Percentiles rank a stretch among this genome's conserved stretches.
Conservation (phyloP, 306 rosid species). For the Rubus idaeus region DNA sequence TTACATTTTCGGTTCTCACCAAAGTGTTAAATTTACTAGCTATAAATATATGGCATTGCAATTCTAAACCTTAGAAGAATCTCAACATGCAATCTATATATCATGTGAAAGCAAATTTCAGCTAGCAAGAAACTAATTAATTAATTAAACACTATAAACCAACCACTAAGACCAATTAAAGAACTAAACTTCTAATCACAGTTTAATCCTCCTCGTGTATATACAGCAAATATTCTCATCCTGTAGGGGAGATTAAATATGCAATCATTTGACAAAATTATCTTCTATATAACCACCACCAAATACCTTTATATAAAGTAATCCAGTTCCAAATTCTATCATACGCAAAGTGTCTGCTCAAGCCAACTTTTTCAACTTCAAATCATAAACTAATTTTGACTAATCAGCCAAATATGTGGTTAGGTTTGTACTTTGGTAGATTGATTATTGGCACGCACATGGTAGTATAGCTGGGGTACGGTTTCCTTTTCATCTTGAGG, state of each 20-base stretch:
- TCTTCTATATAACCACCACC: background rate
- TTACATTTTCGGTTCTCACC: too few species aligned
- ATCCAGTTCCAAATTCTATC: background rate
- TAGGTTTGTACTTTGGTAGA: background rate
- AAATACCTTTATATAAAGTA: background rate
- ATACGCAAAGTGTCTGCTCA: background rate
- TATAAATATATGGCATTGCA: too few species aligned
- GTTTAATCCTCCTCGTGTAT: background rate
- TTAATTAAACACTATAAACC: background rate
- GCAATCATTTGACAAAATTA: background rate
- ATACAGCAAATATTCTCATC: background rate
- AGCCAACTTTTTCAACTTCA: background rate
- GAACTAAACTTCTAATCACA: background rate
- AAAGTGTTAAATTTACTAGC: too few species aligned
- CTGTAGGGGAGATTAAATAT: background rate
- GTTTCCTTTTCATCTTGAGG: background rate
- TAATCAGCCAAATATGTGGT: background rate
- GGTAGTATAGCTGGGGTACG: background rate
- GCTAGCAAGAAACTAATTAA: background rate
- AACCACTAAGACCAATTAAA: background rate
- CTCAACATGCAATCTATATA: too few species aligned
- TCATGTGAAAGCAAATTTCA: background rate
- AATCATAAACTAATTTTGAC: background rate
- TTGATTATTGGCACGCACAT: background rate
- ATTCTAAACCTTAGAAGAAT: too few species aligned